phyloP scores from a whole-genome alignment of 2,329 filamentous ascomycete species.

The Fusarium mexicanum region DNA sequence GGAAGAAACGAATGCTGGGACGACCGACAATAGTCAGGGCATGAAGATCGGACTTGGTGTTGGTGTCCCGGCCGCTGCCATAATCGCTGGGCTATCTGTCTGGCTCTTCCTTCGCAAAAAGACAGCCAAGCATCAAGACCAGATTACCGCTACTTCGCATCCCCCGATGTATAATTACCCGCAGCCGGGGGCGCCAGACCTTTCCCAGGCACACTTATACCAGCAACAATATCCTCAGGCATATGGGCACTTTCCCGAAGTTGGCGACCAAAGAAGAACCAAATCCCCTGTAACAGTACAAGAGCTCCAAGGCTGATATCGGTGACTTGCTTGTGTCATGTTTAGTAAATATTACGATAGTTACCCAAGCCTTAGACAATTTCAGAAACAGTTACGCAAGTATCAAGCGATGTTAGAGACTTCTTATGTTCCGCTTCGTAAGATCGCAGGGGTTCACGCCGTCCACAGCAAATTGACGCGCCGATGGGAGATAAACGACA shows the following conservation, averaged over 20 bases:
- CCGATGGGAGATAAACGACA: background rate
- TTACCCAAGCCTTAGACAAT: background rate
- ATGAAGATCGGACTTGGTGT: slow-evolving; percentile 25
- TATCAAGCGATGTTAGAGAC: background rate
- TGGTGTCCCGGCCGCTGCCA: slow-evolving; percentile 4
- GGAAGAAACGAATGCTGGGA: background rate
- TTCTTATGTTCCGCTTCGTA: background rate
- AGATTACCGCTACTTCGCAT: background rate
- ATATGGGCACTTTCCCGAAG: background rate
- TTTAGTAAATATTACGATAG: too few relatives aligned
- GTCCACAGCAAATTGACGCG: background rate
- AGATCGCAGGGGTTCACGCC: background rate
- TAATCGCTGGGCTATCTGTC: background rate
- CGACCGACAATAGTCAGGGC: background rate
- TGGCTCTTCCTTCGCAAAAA: background rate
- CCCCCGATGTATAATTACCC: background rate
- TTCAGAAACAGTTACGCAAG: background rate
- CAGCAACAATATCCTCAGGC: background rate
- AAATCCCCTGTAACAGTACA: background rate
- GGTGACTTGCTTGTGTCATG: background rate
- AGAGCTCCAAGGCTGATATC: background rate
- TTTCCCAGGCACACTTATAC: background rate
- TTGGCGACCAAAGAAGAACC: background rate
- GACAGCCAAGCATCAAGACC: background rate
- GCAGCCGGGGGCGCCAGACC: background rate